A percentile compares a stretch with the other conserved stretches of the same genome.
Conservation (phyloP, 2,329 filamentous ascomycete species). For the Alternaria consortialis region DNA sequence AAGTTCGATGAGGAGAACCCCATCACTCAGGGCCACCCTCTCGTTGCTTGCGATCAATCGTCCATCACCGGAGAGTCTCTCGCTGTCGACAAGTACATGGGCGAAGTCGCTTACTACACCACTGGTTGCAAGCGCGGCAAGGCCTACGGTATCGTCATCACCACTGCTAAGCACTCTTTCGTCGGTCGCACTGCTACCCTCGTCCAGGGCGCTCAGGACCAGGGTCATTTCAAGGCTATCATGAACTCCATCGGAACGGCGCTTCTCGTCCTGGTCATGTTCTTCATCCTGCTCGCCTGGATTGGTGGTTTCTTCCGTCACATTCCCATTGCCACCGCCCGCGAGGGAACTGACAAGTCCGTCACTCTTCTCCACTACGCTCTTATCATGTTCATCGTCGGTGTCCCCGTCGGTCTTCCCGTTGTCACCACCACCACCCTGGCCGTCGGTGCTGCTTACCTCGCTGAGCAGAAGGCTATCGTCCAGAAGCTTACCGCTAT, state of each 20-base stretch:
- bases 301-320: slow-evolving; percentile 82
- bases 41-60: slow-evolving; percentile 79
- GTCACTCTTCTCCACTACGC: slow-evolving; percentile 66
- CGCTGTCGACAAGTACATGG: slow-evolving; percentile 81
- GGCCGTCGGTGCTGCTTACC: slow-evolving; percentile 78
- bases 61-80: slow-evolving; percentile 84
- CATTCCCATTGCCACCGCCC: slow-evolving; percentile 68
- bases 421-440: slow-evolving; percentile 81
- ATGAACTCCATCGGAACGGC: slow-evolving; percentile 83
- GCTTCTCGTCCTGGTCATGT: slow-evolving; percentile 78
- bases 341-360: slow-evolving; percentile 60
- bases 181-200: slow-evolving; percentile 78
- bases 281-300: slow-evolving; percentile 78
- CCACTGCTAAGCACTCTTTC: slow-evolving; percentile 76
- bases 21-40: slow-evolving; percentile 69
- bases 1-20: slow-evolving; percentile 63
- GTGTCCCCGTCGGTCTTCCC: slow-evolving; percentile 79
- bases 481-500: slow-evolving; percentile 83
- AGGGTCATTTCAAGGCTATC: slow-evolving; percentile 74
- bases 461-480: slow-evolving; percentile 80
- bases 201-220: slow-evolving; percentile 77
- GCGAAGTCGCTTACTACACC: slow-evolving; percentile 78
- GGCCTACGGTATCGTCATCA: slow-evolving; percentile 73
- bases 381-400: slow-evolving; percentile 71
- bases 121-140: slow-evolving; percentile 84